Evolutionary conservation across 2,329 filamentous ascomycete species (phyloP), one percentile per base, ranked within the genome.

Genomic region (Neocatenulostroma microsporum): DNA sequence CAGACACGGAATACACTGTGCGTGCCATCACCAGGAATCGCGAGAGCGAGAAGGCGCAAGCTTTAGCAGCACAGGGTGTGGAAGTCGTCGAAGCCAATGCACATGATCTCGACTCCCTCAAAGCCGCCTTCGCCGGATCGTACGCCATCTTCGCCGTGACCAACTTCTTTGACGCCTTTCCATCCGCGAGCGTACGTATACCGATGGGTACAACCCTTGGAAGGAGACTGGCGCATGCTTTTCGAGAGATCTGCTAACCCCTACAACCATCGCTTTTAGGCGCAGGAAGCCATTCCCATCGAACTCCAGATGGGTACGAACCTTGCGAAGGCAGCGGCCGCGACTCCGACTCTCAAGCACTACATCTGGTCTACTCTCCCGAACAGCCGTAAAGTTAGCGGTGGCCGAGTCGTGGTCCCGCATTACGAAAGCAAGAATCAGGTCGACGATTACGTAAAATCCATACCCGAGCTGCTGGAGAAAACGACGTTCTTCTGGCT

Each of bases 361-460:
- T 25, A 26, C n/a, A 34, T 34, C 32, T 34, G 21, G 32, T 34
- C 32, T 5, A 34, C 32, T 10, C 23, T 34, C 6, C 32, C 32
- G 8, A 27, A 34, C 32, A 34, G 12, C 23, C n/a, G 21, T 13
- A 17, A 13, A 19, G 21, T 26, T 14, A 26, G 9, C 17, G 32
- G 21, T 13, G 32, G 32, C 11, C 15, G 18, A 12, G 19, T 34
- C 32, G 18, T 27, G 14, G 23, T 34, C 14, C 21, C 32, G 14
- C 32, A 34, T 14, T 34, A 34, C 32, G 32, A 34, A 8, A 23
- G 12, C 9, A 34, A 34, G 32, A 34, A 34, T 14, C 21, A 13
- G n/a, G 21, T 27, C 32, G 32, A 34, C 10, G 32, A 26, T 23
- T 17, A 25, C 32, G 27, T 34, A 21, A 33, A 21, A 20, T 33